These are phyloP conservation scores for Alternaria brassicae DNA, from an alignment of 2,329 filamentous ascomycete species.

Conservation along the genomic window DNA sequence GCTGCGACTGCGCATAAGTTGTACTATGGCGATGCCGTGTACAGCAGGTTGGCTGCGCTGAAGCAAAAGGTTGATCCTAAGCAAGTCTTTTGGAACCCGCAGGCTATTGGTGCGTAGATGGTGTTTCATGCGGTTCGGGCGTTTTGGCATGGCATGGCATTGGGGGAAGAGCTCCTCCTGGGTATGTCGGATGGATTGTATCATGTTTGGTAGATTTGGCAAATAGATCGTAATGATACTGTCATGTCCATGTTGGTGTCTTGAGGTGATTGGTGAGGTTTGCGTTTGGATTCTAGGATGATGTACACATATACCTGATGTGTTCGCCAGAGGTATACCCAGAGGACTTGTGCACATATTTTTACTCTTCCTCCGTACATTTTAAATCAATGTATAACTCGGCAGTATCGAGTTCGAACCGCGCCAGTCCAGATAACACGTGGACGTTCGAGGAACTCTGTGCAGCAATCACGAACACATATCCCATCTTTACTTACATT, in stretches of 20 bases:
- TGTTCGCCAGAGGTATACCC: no score
- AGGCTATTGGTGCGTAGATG: conserved; percentile 42
- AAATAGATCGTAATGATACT: neutral
- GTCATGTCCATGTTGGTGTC: no score
- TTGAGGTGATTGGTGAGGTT: neutral
- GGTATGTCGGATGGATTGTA: neutral
- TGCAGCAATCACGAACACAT: no score
- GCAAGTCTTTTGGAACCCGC: conserved; percentile 49
- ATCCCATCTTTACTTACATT: no score
- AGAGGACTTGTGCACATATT: no score
- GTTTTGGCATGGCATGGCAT: neutral
- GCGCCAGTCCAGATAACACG: no score
- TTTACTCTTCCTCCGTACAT: no score
- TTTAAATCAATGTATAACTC: no score
- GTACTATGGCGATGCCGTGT: conserved; percentile 56
- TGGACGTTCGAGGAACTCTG: no score
- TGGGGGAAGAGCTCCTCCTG: neutral
- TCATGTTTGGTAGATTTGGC: neutral
- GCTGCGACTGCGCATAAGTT: conserved; percentile 57
- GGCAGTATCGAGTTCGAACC: no score
- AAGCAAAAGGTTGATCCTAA: conserved; percentile 54
- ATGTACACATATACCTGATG: no score
- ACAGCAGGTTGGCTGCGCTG: conserved; percentile 43
- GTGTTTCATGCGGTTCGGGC: neutral
- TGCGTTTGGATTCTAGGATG: neutral